Evolutionary conservation across 2,329 filamentous ascomycete genomes (phyloP), one percentile per base, ranked within the genome.

Genomic region (Neofusicoccum umdonicola): DNA sequence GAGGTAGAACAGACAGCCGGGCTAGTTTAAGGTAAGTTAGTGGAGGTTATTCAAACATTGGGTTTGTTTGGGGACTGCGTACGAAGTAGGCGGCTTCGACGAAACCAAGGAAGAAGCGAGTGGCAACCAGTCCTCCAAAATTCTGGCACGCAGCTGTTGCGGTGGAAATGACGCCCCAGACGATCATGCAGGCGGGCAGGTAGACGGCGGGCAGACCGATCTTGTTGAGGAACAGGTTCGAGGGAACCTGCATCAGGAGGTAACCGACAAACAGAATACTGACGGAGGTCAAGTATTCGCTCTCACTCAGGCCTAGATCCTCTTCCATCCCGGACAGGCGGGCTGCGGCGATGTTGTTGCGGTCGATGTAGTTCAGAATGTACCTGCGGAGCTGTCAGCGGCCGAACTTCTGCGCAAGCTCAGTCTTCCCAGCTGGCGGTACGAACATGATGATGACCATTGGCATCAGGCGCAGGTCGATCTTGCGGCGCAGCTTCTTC

Each of bases 351-450:
- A 90, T 89, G 74, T 90, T 89, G 73, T 89, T 89, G 41, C 87
- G 80, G 70, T 89, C 87, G 12, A 90, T 76, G 74, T 91, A 92
- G 77, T 92, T 92, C 79, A 90, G 82, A 73, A 92, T 90, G 72
- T 92, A 92, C 79, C 92, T 90, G 67, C 91, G 73, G 48, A 7
- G 27, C 31, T 31, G 42, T 64, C 37, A 47, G 34, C 9, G 5
- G 3, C 3, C 12, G 6, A 2, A 11, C 9, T 37, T 4, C 27
- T 34, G 13, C 8, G 22, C n/a, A 11, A 17, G 5, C 27, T 52
- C 17, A 9, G 3, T 37, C 13, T 31, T 9, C 3, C 4, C 9
- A 3, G 9, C n/a, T 52, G 51, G 15, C 19, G n/a, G 17, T 13
- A 15, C 34, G 71, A 92, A 92, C 79, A 92, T 90, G 68, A 92